Conservation (phyloP, 139 green algal genomes). For the Micromonas commoda region DNA sequence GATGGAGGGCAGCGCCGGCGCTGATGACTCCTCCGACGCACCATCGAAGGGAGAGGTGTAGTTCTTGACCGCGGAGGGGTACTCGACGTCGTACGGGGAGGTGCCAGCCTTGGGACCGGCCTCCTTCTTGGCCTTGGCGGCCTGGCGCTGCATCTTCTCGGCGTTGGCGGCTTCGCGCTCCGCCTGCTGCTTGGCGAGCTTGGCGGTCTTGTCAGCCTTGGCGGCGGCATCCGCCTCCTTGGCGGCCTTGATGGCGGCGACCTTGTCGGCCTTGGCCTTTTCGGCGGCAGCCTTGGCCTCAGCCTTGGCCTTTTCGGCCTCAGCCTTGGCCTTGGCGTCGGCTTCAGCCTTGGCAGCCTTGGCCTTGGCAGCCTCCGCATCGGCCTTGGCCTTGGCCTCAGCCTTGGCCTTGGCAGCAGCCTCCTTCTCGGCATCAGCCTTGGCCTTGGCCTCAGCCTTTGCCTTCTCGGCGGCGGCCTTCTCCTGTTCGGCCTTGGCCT, state of each 20-base stretch:
- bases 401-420: not conserved
- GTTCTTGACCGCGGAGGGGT: not conserved
- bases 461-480: not conserved
- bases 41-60: not conserved
- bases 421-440: not conserved
- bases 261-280: not conserved
- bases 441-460: not conserved
- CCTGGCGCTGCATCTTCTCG: too few species aligned
- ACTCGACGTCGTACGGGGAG: not conserved
- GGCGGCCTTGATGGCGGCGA: not conserved
- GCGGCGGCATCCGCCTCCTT: not conserved
- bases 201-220: not conserved
- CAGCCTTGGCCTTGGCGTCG: not conserved
- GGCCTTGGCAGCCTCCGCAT: not conserved
- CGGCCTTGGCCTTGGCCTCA: constrained; percentile 3
- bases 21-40: too few species aligned
- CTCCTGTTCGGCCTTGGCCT: not conserved
- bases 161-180: too few species aligned
- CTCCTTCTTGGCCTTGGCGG: not conserved
- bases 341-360: not conserved
- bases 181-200: not conserved
- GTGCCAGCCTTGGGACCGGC: too few species aligned
- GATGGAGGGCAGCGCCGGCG: too few species aligned
- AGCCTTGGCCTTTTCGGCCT: not conserved
- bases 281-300: not conserved